Evolutionary conservation across 2,329 filamentous ascomycete species (phyloP), one percentile per base, ranked within the genome.

Genomic region (Fusarium oligoseptatum): DNA sequence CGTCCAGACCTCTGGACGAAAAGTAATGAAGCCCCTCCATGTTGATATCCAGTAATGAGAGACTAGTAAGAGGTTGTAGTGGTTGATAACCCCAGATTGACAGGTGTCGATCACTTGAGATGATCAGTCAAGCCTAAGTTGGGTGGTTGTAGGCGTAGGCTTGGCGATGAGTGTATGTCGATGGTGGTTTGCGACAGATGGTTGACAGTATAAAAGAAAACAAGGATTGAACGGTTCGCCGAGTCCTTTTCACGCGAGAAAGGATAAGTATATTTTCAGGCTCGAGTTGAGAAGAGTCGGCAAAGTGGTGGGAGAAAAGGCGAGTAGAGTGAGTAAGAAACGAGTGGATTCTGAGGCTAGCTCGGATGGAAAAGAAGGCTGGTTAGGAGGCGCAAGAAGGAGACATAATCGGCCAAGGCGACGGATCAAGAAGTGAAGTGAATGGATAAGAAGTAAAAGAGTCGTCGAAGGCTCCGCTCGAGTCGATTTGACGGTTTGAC

Each of bases 281-380:
- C 39, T 56, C 56, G 73, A 66, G 55, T 66, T 65, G 57, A 55
- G 60, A 67, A 27, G 64, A 56, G 61, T 71, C 77, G 72, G 58
- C 73, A 69, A 71, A 67, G 63, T 70, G 32, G 61, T 58, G 34
- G 55, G 45, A 69, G 36, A 37, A 66, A 36, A 48, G 63, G 61
- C 66, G 67, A 73, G 60, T 66, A 76, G 67, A 75, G 50, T 58
- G 69, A 71, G 73, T 70, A 74, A 67, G 74, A 75, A 86, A 86
- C 83, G 85, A 86, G 83, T 83, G 85, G 77, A 84, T 80, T 79
- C 75, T 80, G 85, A 86, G 85, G 83, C 85, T 86, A 86, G 85
- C 85, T 87, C 85, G 79, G 74, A 77, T 75, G 75, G 74, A 74
- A 75, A 75, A 60, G 71, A 68, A 79, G 76, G 78, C 77, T 76